Evolutionary conservation across 441 rosid species (phyloP), one percentile per base, ranked within the genome.

Genomic region (Aquilaria agallochum): DNA sequence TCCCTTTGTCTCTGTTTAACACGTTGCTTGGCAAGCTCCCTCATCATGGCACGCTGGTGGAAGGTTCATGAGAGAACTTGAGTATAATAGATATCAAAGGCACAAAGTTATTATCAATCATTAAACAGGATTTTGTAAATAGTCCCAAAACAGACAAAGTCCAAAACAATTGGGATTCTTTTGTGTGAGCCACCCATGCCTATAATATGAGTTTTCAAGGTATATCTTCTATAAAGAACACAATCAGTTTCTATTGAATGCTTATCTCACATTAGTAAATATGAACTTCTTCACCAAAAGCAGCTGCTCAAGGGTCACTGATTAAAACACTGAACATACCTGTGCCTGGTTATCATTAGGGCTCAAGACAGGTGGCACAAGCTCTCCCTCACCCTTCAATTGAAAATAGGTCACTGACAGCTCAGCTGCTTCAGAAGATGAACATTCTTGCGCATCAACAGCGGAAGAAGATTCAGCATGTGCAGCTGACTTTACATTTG

Each of bases 11-110:
- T 76, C 64, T 86, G 93, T 65, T 79, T 86, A 63, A 68, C 75
- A 68, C 92, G 85, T 69, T 85, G 84, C 75, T 74, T 78, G 59
- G 96, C 96, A 63, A 79, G 73, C 73, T 90, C 98, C 73, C 50
- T 82, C 91, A 82, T 86, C 70, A 71, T 87, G 68, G 82, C 82
- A 69, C 77, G 91, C 98, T 89, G 80, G 64, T 72, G 31, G 50
- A 60, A 56, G 58, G 58, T 48, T 44, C 76, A 75, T 64, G 9
- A 40, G 4, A 40, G 45, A 77, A 62, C 59, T 56, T 31, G 10
- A 12, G 14, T 67, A 12, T 52, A 54, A 66, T 31, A 69, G 67
- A 69, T 63, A 56, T 67, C 53, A 66, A 48, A 69, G 55, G 10
- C 51, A 59, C 34, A 59, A 63, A 31, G 9, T 7, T 2, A 2